These are phyloP conservation scores for Blastobotrys muscicola DNA, from an alignment of 805 yeast species.

Conservation along the genomic window DNA sequence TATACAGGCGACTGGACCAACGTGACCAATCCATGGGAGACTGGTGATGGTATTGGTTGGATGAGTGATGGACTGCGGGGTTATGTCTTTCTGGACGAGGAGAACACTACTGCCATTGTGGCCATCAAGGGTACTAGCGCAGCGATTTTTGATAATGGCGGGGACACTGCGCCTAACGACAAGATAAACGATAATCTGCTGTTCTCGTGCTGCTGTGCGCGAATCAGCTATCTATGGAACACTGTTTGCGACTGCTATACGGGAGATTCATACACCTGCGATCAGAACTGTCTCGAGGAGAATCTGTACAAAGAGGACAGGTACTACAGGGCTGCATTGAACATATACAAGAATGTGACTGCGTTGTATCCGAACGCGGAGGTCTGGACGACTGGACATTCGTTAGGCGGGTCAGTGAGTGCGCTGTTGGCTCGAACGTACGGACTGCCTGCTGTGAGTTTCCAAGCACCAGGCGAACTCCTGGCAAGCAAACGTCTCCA, in stretches of 20 bases:
- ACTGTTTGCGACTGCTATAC: conserved; percentile 92
- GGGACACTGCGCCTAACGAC: conserved; percentile 71
- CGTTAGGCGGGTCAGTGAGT: conserved; percentile 84
- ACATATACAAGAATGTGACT: conserved; percentile 66
- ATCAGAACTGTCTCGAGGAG: conserved; percentile 74
- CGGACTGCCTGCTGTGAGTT: conserved; percentile 83
- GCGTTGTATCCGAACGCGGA: conserved; percentile 51
- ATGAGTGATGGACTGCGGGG: conserved; percentile 77
- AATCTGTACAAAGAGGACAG: conserved; percentile 67
- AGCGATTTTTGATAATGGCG: conserved; percentile 44
- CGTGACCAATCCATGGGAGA: conserved; percentile 50
- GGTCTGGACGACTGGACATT: conserved; percentile 92
- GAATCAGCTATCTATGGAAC: conserved; percentile 84
- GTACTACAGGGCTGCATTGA: conserved; percentile 71
- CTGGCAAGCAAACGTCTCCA: conserved; percentile 78
- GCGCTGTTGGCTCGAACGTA: conserved; percentile 76
- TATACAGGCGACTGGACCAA: conserved; percentile 81
- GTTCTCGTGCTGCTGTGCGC: conserved; percentile 93
- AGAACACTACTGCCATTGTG: conserved; percentile 54
- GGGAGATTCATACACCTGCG: conserved; percentile 69
- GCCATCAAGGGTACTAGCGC: conserved; percentile 91
- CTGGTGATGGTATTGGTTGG: conserved; percentile 69
- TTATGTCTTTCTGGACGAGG: conserved; percentile 65
- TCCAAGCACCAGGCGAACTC: conserved; percentile 88
- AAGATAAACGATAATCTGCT: conserved; percentile 79